Base-by-base conservation (phyloP, 805 yeast species). In the Myxozyma melibiosi region DNA sequence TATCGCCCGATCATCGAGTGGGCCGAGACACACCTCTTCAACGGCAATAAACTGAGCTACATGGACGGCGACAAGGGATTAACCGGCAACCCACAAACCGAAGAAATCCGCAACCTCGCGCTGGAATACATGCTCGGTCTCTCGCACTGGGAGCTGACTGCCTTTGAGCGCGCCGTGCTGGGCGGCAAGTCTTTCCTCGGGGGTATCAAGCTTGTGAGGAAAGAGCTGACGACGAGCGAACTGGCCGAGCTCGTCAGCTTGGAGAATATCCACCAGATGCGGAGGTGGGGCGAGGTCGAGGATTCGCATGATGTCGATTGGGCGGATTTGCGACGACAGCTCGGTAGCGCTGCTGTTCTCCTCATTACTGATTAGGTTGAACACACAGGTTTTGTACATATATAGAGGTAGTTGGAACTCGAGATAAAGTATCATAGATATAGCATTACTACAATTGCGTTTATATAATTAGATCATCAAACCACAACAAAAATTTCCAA, bases 301-400 rank as follows among this genome's bases (percentile, higher is more conserved):
- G 99, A 94, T 68, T 90, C 98, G 2, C 99, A 94, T 70, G 99
- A 94, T 71, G 97, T 94, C n/a, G 96, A 89, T 67, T 85, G 86
- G 71, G 96, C 85, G 38, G 97, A 94, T 66, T 79, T 95, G 66
- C 78, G 89, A 67, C 84, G 97, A 72, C 84, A 84, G 67, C 79
- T 94, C 45, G 84, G 92, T 34, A 81, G 90, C 63, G 91, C 96
- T 28, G 86, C 91, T 3, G 70, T 87, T 39, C 69, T 83, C 18
- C 80, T 84, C 7, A 65, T 63, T 35, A 37, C 20, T 34, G 37
- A 31, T 8, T 42, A 42, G 16, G 11, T 14, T 38, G 41, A 18
- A 18, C 6, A 4, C 41, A 38, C 5, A 14, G 13, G 20, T 38
- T 38, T 38, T 38, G 41, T 38, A 38, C 24, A 38, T 38, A 38